Evolutionary conservation across 2,329 filamentous ascomycete species (phyloP).

Genomic region (Juglanconis sp.): DNA sequence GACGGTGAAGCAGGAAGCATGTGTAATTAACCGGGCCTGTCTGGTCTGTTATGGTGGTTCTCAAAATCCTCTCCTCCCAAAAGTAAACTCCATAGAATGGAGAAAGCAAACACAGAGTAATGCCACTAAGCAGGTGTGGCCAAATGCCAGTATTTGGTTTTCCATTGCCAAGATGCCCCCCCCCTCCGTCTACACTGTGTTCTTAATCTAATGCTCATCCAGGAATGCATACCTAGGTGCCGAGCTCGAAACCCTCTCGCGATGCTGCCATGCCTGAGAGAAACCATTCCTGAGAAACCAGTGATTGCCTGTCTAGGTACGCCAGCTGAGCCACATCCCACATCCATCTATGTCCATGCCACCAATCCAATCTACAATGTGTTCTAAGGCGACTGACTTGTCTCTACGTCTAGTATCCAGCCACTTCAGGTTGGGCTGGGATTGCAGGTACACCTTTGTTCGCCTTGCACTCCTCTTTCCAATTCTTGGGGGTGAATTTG

Average conservation of each 20-base stretch:
- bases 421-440: slow-evolving; percentile 48
- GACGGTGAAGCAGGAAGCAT: no score
- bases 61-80: no score
- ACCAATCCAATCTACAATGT: slow-evolving; percentile 24
- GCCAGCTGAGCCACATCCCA: slow-evolving; percentile 21
- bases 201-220: not conserved
- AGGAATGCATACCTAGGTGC: not conserved
- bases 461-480: slow-evolving; percentile 57
- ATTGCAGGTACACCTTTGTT: slow-evolving; percentile 43
- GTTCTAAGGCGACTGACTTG: not conserved
- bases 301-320: not conserved
- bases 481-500: slow-evolving; percentile 79
- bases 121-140: no score
- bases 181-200: not conserved
- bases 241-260: not conserved
- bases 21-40: no score
- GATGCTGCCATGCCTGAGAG: no score
- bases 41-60: no score
- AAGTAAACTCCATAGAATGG: no score
- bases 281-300: no score
- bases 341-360: slow-evolving; percentile 38
- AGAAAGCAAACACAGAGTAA: no score
- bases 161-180: not conserved
- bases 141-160: no score
- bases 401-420: slow-evolving; percentile 39